Conservation (phyloP, 1,284 basidiomycete genomes). For the Hymenochaete sp. region DNA sequence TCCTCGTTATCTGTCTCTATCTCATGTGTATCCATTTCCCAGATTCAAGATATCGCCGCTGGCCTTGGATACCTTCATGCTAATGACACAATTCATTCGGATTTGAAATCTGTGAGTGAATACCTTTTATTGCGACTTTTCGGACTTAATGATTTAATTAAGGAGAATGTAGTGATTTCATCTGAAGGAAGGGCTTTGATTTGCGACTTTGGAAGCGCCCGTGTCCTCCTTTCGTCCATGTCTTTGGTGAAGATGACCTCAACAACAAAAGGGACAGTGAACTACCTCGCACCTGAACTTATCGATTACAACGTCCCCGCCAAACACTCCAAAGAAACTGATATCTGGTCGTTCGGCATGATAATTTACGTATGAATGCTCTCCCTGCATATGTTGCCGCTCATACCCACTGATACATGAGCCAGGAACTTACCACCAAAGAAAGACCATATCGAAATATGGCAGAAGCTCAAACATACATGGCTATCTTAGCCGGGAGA, state of each 20-base stretch:
- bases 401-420: too few relatives aligned
- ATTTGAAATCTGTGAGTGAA: constrained; percentile 8
- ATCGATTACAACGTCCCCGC: background rate
- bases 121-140: background rate
- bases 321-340: background rate
- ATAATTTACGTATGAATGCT: background rate
- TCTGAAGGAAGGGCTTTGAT: background rate
- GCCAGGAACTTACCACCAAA: too few relatives aligned
- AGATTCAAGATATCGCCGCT: constrained; percentile 7
- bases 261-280: background rate
- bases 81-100: constrained; percentile 6
- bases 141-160: background rate
- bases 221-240: background rate
- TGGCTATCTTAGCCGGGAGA: too few relatives aligned
- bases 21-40: background rate
- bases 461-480: too few relatives aligned
- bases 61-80: constrained; percentile 10
- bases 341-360: background rate
- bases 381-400: too few relatives aligned
- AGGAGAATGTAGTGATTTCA: constrained; percentile 9
- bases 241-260: background rate
- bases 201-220: constrained; percentile 8
- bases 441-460: too few relatives aligned
- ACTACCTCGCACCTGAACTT: constrained; percentile 1
- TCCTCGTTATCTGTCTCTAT: background rate